Evolutionary conservation across 1,284 basidiomycete genomes (phyloP).

Genomic region (Cryptococcus sp.): DNA sequence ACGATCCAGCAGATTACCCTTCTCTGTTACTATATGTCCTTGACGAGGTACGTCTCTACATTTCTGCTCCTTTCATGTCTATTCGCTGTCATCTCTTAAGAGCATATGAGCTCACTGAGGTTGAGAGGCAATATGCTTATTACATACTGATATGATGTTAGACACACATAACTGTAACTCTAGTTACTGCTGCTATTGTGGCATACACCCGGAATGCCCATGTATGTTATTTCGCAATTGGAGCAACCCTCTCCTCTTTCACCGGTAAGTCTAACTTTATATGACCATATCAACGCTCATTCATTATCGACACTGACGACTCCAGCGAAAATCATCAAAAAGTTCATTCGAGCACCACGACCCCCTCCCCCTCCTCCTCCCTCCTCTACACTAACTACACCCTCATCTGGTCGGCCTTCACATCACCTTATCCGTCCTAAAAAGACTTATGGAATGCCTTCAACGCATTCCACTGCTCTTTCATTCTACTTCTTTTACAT

Average conservation of each 20-base stretch:
- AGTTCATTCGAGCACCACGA: constrained; percentile 51
- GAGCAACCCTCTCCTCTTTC: constrained; percentile 60
- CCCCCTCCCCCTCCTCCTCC: constrained; percentile 60
- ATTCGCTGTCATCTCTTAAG: background rate
- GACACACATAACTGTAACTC: constrained; percentile 56
- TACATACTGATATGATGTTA: constrained; percentile 5
- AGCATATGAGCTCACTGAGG: background rate
- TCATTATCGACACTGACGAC: background rate
- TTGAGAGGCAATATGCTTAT: background rate
- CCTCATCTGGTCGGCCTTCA: background rate
- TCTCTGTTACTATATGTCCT: constrained; percentile 33
- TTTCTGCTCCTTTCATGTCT: background rate
- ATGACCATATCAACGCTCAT: background rate
- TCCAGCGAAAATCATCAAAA: constrained; percentile 66
- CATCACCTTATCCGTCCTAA: constrained; percentile 22
- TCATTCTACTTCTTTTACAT: constrained; percentile 67
- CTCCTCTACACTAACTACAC: constrained; percentile 20
- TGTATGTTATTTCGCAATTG: constrained; percentile 62
- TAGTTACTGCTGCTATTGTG: constrained; percentile 56
- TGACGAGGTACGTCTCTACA: constrained; percentile 27
- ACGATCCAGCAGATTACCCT: constrained; percentile 38
- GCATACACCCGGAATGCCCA: constrained; percentile 66
- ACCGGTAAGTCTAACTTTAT: constrained; percentile 20
- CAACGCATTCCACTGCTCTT: constrained; percentile 75
- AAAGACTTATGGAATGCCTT: constrained; percentile 67